Evolutionary conservation across 345 rosid genomes (phyloP).

Genomic region (Brassica juncea): DNA sequence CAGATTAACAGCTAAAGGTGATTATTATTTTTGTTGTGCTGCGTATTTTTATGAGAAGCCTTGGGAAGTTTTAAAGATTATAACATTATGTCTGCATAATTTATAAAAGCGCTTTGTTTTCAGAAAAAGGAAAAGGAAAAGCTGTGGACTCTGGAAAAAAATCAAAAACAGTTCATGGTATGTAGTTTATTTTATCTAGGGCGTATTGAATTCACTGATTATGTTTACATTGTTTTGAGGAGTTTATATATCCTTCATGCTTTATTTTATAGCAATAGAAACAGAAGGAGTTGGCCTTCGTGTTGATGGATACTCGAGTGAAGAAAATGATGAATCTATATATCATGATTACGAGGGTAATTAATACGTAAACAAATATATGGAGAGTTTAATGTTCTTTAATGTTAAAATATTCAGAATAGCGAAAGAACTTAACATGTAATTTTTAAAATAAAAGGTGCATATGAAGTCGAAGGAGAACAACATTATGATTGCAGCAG

Average conservation of each 20-base stretch:
- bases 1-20: neutral
- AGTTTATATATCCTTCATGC: neutral
- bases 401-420: neutral
- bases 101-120: neutral
- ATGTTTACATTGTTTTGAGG: neutral
- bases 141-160: neutral
- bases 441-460: neutral
- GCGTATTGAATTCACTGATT: neutral
- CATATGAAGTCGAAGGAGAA: neutral
- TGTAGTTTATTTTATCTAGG: neutral
- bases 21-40: no score
- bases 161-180: neutral
- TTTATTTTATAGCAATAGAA: no score
- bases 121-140: neutral
- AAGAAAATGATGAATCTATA: neutral
- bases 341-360: neutral
- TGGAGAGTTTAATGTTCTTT: neutral
- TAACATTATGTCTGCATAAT: neutral
- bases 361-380: no score
- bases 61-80: no score
- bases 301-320: neutral
- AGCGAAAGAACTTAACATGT: neutral
- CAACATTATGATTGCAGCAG: neutral
- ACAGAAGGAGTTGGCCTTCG: neutral
- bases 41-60: no score